Conservation (phyloP, 2,329 filamentous ascomycete genomes). For the Alternaria sp. region DNA sequence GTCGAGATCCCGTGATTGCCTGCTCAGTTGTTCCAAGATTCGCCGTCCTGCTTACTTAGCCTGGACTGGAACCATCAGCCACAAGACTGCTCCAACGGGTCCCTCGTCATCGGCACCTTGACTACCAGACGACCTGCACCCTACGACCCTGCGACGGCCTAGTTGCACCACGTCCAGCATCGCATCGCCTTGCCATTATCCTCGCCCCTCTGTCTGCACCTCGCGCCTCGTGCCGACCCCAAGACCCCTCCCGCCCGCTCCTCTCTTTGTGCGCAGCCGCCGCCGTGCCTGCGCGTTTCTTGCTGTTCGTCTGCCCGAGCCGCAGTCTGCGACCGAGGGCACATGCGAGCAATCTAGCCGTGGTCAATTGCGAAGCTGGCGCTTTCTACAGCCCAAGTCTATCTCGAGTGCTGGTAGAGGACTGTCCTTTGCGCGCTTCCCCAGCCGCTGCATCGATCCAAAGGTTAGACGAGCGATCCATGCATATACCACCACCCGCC, state of each 20-base stretch:
- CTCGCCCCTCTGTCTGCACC: slow-evolving; percentile 1
- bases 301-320: slow-evolving; percentile 12
- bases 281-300: slow-evolving; percentile 3
- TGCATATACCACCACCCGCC: slow-evolving; percentile 2
- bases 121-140: slow-evolving; percentile 8
- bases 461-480: slow-evolving; percentile 25
- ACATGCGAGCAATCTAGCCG: slow-evolving; percentile 13
- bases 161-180: slow-evolving; percentile 10
- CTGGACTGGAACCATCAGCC: slow-evolving; percentile 14
- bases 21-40: not conserved
- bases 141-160: slow-evolving; percentile 8
- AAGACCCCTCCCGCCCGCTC: slow-evolving; percentile 15
- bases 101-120: slow-evolving; percentile 17
- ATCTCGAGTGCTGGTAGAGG: slow-evolving; percentile 20
- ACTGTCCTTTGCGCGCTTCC: slow-evolving; percentile 19
- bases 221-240: not conserved
- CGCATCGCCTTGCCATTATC: not conserved
- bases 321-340: slow-evolving; percentile 21
- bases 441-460: slow-evolving; percentile 20
- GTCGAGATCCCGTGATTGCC: slow-evolving; percentile 2
- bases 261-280: slow-evolving; percentile 9
- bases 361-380: slow-evolving; percentile 28
- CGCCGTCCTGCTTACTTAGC: slow-evolving; percentile 6
- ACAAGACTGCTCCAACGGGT: slow-evolving; percentile 11
- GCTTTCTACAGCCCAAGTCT: slow-evolving; percentile 16